phyloP scores from a whole-genome alignment of 75 land plant species.

The Picea sitchensis region DNA sequence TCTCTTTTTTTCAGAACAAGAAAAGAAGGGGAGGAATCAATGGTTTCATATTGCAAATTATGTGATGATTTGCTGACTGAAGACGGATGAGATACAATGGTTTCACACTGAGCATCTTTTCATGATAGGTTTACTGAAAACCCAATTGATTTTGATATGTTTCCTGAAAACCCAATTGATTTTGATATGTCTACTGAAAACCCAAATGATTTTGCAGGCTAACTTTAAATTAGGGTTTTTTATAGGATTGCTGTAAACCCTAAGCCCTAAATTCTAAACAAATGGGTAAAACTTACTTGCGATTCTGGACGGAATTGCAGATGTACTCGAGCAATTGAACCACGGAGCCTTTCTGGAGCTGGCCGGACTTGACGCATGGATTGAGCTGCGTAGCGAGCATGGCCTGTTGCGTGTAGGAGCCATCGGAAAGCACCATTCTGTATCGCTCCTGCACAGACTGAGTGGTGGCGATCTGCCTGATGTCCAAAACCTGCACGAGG shows the following conservation, averaged over 20 bases:
- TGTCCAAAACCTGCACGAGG: constrained; percentile 57
- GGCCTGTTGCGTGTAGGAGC: constrained; percentile 63
- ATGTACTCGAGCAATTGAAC: constrained; percentile 59
- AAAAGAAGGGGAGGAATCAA: not conserved
- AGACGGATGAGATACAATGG: too few relatives aligned
- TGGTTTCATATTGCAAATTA: too few relatives aligned
- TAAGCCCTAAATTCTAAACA: not conserved
- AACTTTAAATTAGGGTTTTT: not conserved
- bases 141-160: not conserved
- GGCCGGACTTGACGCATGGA: constrained; percentile 39
- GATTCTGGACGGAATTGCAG: constrained; percentile 64
- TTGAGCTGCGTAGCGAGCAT: constrained; percentile 93
- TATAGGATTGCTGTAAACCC: not conserved
- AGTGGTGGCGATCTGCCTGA: constrained; percentile 46
- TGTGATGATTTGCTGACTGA: not conserved
- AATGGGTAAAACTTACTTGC: constrained; percentile 49
- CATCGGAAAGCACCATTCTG: constrained; percentile 74
- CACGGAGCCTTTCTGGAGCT: constrained; percentile 61
- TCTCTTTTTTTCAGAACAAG: too few relatives aligned
- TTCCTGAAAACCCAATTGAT: not conserved
- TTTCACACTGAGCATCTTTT: not conserved
- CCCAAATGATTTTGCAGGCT: not conserved
- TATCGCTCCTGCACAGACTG: constrained; percentile 58
- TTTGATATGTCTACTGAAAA: too few relatives aligned
- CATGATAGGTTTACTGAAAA: not conserved